phyloP scores from a whole-genome alignment of 2,329 filamentous ascomycete genomes.

The Colletotrichum karsti region DNA sequence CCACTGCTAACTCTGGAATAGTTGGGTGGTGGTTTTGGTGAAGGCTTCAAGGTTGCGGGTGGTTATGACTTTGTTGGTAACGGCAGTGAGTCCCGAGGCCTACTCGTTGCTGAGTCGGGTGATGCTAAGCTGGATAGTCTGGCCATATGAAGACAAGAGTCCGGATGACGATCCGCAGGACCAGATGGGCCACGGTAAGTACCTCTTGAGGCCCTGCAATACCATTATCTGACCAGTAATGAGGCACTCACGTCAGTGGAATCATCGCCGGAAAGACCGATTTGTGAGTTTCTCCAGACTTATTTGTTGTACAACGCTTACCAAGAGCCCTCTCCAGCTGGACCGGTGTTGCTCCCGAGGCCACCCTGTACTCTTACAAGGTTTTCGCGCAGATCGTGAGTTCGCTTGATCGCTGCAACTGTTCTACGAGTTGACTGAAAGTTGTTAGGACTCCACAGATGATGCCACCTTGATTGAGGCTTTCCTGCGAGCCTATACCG shows the following conservation, averaged over 20 bases:
- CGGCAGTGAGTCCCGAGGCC: constrained; percentile 27
- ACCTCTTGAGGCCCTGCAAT: background rate
- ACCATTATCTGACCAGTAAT: constrained; percentile 32
- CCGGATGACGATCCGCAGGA: constrained; percentile 35
- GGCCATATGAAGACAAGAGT: constrained; percentile 30
- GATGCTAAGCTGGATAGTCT: background rate
- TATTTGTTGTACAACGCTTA: no score
- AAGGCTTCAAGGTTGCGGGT: constrained; percentile 51
- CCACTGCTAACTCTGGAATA: constrained; percentile 32
- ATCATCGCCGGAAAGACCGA: constrained; percentile 39
- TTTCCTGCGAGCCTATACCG: constrained; percentile 43
- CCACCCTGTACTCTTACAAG: constrained; percentile 37
- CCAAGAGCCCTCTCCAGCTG: constrained; percentile 27
- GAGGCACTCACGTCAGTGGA: constrained; percentile 44
- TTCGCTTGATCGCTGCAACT: background rate
- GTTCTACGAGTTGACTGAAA: background rate
- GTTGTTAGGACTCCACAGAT: constrained; percentile 30
- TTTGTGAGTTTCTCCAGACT: background rate
- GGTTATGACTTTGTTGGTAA: constrained; percentile 56
- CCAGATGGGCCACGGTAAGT: constrained; percentile 36
- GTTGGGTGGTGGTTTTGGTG: constrained; percentile 55
- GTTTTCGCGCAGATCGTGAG: constrained; percentile 34
- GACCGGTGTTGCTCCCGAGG: constrained; percentile 39
- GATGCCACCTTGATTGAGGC: constrained; percentile 49
- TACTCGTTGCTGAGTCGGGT: constrained; percentile 16